Conservation (phyloP, 2,329 filamentous ascomycete species). For the Alternaria sp. region DNA sequence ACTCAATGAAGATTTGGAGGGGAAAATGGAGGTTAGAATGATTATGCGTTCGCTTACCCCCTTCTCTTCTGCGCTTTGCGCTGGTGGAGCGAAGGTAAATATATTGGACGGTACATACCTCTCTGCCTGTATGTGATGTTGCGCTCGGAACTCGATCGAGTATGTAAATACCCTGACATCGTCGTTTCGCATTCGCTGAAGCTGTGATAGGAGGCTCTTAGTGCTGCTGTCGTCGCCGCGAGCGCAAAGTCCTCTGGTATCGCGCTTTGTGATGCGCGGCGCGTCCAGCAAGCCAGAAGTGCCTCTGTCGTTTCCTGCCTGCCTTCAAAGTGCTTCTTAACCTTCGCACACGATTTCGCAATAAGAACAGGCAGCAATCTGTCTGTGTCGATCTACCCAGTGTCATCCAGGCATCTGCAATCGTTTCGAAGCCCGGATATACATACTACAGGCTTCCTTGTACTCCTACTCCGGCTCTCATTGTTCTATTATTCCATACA, state of each 20-base stretch:
- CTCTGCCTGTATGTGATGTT: neutral
- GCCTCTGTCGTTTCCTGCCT: neutral
- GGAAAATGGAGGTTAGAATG: constrained; percentile 70
- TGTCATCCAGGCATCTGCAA: neutral
- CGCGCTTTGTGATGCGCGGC: neutral
- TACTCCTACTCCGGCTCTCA: neutral
- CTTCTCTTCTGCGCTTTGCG: constrained; percentile 51
- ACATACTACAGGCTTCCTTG: no score
- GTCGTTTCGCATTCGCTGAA: neutral
- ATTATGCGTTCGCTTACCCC: constrained; percentile 64
- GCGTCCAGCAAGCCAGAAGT: neutral
- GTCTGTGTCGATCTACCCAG: neutral
- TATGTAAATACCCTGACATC: neutral
- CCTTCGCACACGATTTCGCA: neutral
- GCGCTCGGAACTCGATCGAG: neutral
- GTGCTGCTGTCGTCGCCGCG: neutral
- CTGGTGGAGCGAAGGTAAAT: constrained; percentile 56
- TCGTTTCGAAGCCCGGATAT: neutral
- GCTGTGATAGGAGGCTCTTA: neutral
- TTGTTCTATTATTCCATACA: neutral
- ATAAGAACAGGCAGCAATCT: neutral
- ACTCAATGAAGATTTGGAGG: constrained; percentile 67
- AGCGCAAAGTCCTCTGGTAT: neutral
- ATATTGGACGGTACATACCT: constrained; percentile 52
- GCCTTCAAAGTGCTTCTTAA: neutral